Evolutionary conservation across 306 rosid species (phyloP).

Genomic region (Cucumis melo): DNA sequence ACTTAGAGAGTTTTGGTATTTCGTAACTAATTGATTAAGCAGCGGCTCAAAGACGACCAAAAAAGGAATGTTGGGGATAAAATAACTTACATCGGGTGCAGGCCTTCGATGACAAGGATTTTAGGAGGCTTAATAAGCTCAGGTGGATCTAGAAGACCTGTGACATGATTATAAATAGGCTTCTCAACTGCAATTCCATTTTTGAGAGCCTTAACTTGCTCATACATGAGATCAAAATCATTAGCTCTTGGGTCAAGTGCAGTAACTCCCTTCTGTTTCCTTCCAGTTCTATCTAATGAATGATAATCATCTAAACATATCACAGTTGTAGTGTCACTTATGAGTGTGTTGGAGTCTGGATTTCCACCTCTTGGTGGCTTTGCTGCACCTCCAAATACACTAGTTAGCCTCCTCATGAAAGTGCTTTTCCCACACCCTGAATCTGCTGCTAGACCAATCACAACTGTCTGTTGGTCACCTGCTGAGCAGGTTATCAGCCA

Average conservation of each 20-base stretch:
- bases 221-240: conserved; percentile 85
- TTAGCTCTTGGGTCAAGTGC: conserved; percentile 95
- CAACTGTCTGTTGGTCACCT: conserved; percentile 52
- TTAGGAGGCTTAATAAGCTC: conserved; percentile 90
- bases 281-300: conserved; percentile 75
- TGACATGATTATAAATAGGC: conserved; percentile 83
- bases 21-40: neutral
- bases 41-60: neutral
- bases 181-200: conserved; percentile 56
- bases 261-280: conserved; percentile 83
- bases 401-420: conserved; percentile 91
- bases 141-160: conserved; percentile 90
- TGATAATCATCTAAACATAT: conserved; percentile 94
- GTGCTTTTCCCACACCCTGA: conserved; percentile 95
- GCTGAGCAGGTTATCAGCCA: conserved; percentile 56
- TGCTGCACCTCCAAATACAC: conserved; percentile 90
- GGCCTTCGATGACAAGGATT: conserved; percentile 89
- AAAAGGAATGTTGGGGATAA: neutral
- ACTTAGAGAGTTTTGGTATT: neutral
- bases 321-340: conserved; percentile 89
- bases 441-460: conserved; percentile 94
- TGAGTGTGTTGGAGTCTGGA: conserved; percentile 89
- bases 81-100: conserved; percentile 79
- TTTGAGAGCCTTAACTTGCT: conserved; percentile 81
- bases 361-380: conserved; percentile 92